A percentile compares a stretch with the other conserved stretches of the same genome.
Conservation (phyloP, 441 rosid genomes). For the Mallotus repandus region DNA sequence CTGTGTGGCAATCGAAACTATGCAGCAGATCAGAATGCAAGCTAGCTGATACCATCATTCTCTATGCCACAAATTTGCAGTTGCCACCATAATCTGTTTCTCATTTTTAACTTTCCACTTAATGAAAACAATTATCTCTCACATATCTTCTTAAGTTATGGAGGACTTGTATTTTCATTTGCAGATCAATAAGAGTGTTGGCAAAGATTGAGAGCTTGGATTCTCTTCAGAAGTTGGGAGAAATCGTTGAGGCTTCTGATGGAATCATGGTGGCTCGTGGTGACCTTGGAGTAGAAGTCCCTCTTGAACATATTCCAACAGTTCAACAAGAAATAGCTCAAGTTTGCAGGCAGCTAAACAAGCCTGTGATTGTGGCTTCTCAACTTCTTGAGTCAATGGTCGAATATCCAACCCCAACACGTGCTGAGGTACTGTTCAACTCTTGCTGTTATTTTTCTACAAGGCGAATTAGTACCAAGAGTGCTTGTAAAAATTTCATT, state of each 20-base stretch:
- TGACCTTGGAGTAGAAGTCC: slow-evolving; percentile 75
- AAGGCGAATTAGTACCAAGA: not conserved
- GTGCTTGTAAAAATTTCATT: not conserved
- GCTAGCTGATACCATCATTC: not conserved
- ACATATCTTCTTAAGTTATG: slow-evolving; percentile 33
- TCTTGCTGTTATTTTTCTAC: not conserved
- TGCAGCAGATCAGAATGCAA: not conserved
- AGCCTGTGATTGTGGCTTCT: slow-evolving; percentile 75
- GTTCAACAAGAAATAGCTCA: slow-evolving; percentile 56
- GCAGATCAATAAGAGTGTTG: slow-evolving; percentile 54
- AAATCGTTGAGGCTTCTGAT: slow-evolving; percentile 66
- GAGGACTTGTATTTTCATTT: not conserved
- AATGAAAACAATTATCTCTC: not conserved
- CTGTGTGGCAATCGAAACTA: not conserved
- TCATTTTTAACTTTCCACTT: no score
- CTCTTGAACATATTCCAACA: slow-evolving; percentile 67
- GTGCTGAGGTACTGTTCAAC: slow-evolving; percentile 53
- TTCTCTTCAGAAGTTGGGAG: slow-evolving; percentile 58
- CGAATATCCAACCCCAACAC: slow-evolving; percentile 73
- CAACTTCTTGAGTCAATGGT: slow-evolving; percentile 74
- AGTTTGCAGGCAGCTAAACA: slow-evolving; percentile 57
- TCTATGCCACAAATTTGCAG: no score
- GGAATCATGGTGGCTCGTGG: slow-evolving; percentile 83
- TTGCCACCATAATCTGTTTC: no score
- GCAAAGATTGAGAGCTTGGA: slow-evolving; percentile 77